Conservation (phyloP, 768 basidiomycete species). For the Boletus tylopilopsis region DNA sequence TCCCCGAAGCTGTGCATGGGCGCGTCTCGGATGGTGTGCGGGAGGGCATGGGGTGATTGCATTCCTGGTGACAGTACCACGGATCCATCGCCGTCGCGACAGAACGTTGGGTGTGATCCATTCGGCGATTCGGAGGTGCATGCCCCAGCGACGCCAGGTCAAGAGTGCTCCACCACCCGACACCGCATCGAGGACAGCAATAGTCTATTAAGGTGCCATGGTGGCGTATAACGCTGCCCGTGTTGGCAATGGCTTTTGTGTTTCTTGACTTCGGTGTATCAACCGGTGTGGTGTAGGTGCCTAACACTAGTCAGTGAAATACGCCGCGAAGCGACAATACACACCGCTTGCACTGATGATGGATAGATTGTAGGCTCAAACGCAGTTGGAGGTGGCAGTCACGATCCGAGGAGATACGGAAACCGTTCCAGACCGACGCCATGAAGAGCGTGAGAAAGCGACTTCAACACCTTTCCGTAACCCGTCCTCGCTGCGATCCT, state of each 20-base stretch:
- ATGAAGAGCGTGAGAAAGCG: too few relatives aligned
- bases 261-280: background rate
- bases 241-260: background rate
- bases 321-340: too few relatives aligned
- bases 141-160: slow-evolving; percentile 50
- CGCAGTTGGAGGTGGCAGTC: too few relatives aligned
- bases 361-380: too few relatives aligned
- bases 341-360: too few relatives aligned
- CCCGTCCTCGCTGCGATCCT: too few relatives aligned
- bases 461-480: too few relatives aligned
- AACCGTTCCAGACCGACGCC: too few relatives aligned
- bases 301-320: too few relatives aligned
- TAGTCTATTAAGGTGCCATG: background rate
- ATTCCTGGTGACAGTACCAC: slow-evolving; percentile 79
- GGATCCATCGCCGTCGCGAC: slow-evolving; percentile 59
- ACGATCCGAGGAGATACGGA: too few relatives aligned
- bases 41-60: slow-evolving; percentile 5
- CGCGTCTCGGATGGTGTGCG: background rate
- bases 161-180: slow-evolving; percentile 13
- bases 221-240: too few relatives aligned
- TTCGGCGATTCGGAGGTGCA: slow-evolving; percentile 59
- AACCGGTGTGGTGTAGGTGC: background rate
- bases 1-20: slow-evolving; percentile 68
- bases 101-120: slow-evolving; percentile 68
- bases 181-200: slow-evolving; percentile 7